Evolutionary conservation across 2,329 filamentous ascomycete species (phyloP), one percentile per base, ranked within the genome.

Genomic region (Xylariaceae sp.): DNA sequence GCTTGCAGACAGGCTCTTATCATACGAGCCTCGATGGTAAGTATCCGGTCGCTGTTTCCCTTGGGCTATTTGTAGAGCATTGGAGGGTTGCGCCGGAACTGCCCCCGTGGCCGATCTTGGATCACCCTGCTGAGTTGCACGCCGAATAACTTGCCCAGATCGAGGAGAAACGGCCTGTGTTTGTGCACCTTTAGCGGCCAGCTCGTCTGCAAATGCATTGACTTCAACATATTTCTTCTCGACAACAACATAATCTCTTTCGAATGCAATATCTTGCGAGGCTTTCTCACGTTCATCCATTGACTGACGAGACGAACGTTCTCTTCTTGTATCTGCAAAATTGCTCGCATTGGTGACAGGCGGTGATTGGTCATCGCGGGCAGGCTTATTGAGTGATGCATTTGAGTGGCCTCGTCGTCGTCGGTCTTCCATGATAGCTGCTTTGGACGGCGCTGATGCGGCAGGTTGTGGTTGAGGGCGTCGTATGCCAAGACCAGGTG

Each of bases 141-240:
- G 82, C 49, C 90, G 85, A 39, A 86, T 73, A 63, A 94, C 82
- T 18, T 81, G 76, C 10, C 81, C 81, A 9, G 81, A 72, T 54
- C 83, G 79, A 6, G 78, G 75, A 39, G 80, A 75, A 30, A 71
- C 65, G 19, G 68, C 64, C 62, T 61, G 69, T 50, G 75, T 68
- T 56, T 77, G 67, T 52, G 76, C 70, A 57, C 81, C 77, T 18
- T 88, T 92, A 45, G 90, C 87, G 40, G 90, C 91, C 64, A 99
- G 75, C 69, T 97, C 92, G 68, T 99, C 94, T 18, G 94, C 94
- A 62, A 99, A 87, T 2, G 94, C 94, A 67, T 99, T 97, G 44
- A 99, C 92, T 68, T 97, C 92, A 11, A 99, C 91, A 17, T 90
- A 87, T 57, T 87, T 85, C 73, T 96, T 96, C 72, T 99, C 94